A percentile compares a stretch with the other conserved stretches of the same genome.
Evolutionary conservation across 768 basidiomycete species (phyloP).

Genomic region (Tricholoma sp.): DNA sequence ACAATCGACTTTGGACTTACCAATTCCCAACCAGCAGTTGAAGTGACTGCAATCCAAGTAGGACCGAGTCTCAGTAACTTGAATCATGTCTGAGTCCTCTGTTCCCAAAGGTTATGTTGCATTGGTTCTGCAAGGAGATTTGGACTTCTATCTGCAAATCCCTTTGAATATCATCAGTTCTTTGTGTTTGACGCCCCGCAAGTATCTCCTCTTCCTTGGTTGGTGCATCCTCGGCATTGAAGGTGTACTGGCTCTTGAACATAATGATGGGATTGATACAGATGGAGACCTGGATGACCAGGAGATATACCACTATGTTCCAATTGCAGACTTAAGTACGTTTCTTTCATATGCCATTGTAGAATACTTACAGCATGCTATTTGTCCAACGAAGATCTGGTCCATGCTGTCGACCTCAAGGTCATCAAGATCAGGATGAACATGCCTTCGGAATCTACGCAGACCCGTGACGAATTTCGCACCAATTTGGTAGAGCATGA

Average conservation of each 20-base stretch:
- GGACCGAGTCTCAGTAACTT: too few species aligned
- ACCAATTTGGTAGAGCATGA: not conserved
- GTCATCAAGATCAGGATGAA: not conserved
- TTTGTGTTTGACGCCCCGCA: not conserved
- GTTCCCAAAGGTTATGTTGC: not conserved
- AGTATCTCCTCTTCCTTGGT: not conserved
- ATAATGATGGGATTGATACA: not conserved
- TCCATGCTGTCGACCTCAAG: not conserved
- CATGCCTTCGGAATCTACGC: not conserved
- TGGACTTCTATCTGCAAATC: not conserved
- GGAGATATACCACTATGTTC: not conserved
- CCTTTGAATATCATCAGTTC: not conserved
- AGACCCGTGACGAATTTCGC: not conserved
- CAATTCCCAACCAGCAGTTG: too few species aligned
- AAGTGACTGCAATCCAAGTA: too few species aligned
- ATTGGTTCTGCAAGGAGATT: not conserved
- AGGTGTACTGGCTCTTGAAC: not conserved
- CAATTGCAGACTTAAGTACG: not conserved
- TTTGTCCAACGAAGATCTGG: not conserved
- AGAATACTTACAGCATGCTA: not conserved
- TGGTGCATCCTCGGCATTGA: not conserved
- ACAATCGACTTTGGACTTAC: too few species aligned
- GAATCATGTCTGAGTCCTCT: too few species aligned
- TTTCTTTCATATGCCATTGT: not conserved
- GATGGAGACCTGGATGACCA: not conserved